These are phyloP conservation scores for Draba incana DNA, from an alignment of 345 rosid species.

Conservation along the genomic window DNA sequence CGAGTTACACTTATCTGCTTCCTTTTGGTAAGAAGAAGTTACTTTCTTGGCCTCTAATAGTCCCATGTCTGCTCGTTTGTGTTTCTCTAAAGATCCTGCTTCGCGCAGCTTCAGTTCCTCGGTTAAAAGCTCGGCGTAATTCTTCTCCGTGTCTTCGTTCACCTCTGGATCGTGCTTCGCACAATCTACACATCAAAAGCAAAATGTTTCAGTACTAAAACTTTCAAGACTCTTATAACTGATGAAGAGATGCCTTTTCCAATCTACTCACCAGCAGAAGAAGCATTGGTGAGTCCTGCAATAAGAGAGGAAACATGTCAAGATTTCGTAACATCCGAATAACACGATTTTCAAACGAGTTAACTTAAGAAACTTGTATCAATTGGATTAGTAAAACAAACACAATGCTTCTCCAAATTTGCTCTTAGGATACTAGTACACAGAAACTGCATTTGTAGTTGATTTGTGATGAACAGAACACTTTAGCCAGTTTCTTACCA, in stretches of 20 bases:
- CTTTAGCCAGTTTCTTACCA: not conserved
- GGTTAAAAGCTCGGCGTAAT: constrained; percentile 69
- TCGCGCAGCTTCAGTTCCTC: constrained; percentile 87
- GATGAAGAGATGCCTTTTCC: not conserved
- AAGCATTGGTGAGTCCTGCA: constrained; percentile 74
- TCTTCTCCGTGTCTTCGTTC: constrained; percentile 83
- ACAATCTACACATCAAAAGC: constrained; percentile 55
- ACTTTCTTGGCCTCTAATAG: constrained; percentile 96
- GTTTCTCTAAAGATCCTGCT: constrained; percentile 76
- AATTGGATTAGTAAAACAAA: not conserved
- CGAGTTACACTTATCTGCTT: constrained; percentile 96
- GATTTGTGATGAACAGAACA: not conserved
- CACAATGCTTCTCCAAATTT: not conserved
- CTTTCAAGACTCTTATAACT: not conserved
- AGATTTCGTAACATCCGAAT: not conserved
- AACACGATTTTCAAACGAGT: no score
- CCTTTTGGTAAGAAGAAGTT: constrained; percentile 91
- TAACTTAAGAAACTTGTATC: not conserved
- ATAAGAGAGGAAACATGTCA: constrained; percentile 25
- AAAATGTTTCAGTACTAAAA: not conserved
- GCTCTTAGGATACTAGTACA: not conserved
- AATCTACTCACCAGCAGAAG: constrained; percentile 63
- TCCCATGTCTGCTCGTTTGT: constrained; percentile 75
- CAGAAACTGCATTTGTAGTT: not conserved
- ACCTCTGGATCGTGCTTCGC: constrained; percentile 84